Evolutionary conservation across 139 green algal genomes (phyloP), one percentile per base, ranked within the genome.

Genomic region (Dunaliella sp.): DNA sequence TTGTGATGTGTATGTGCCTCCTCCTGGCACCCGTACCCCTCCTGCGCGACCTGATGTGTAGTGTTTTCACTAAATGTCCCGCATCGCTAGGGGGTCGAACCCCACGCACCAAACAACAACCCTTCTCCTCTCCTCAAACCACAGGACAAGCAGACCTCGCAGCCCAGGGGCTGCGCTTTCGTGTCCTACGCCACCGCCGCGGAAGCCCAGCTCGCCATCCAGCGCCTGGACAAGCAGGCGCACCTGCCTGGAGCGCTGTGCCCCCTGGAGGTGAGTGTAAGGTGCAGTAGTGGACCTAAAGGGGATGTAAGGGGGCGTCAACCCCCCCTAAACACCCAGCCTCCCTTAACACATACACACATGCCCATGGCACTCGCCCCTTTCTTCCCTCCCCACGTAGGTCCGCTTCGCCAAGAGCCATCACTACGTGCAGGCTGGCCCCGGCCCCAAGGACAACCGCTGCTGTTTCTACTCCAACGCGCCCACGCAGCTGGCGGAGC

Each of bases 321-420:
- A n/a, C n/a, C n/a, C n/a, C n/a, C n/a, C n/a, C n/a, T n/a, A n/a
- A n/a, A n/a, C n/a, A n/a, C n/a, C n/a, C n/a, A n/a, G n/a, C n/a
- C n/a, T n/a, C n/a, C n/a, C n/a, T n/a, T n/a, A n/a, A n/a, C n/a
- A n/a, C n/a, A n/a, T n/a, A n/a, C n/a, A n/a, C n/a, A n/a, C n/a
- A n/a, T n/a, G n/a, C n/a, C n/a, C n/a, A n/a, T n/a, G n/a, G n/a
- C 48, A 26, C 48, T 65, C 7, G 16, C 48, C 16, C 48, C 48
- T 65, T 65, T 65, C 48, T 65, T 26, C 48, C 48, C 48, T 26
- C 25, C 7, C 36, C 16, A 1, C 82, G 32, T 81, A 93, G 90
- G 90, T 93, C 36, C 88, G 90, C 1, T 91, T 90, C n/a, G 90
- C 90, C 0, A 90, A 90, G 57, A 90, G 86, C 83, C 86, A 91